Percentiles rank a stretch among this genome's conserved stretches.
These are phyloP conservation scores for Talaromyces nanjingensis DNA, from an alignment of 495 filamentous ascomycete genomes.

Conservation along the genomic window DNA sequence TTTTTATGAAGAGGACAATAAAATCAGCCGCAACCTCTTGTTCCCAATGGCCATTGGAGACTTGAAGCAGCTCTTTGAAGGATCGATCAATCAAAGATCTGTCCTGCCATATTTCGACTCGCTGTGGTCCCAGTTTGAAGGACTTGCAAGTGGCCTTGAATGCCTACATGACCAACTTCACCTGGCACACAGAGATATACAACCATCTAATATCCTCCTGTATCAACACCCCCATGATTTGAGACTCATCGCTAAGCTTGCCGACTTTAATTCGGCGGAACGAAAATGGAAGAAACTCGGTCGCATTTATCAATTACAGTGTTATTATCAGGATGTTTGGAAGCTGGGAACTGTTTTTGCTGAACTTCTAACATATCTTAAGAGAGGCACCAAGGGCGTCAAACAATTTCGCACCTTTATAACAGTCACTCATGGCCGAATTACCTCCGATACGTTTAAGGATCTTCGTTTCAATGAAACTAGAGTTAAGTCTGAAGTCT, in stretches of 20 bases:
- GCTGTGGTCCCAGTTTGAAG: neutral
- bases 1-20: neutral
- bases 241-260: neutral
- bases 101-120: neutral
- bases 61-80: neutral
- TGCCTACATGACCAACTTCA: neutral
- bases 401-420: neutral
- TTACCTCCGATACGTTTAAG: neutral
- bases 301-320: too few relatives aligned
- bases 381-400: neutral
- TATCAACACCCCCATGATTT: neutral
- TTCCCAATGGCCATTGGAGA: neutral
- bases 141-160: neutral
- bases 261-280: neutral
- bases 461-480: neutral
- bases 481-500: neutral
- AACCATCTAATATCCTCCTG: neutral
- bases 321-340: neutral
- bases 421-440: neutral
- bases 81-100: neutral
- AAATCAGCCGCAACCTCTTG: neutral
- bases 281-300: too few relatives aligned
- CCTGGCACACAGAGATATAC: neutral
- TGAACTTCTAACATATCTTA: neutral
- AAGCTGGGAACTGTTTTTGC: neutral